Evolutionary conservation across 805 yeast genomes (phyloP).

Genomic region (Wickerhamiella occidentalis): DNA sequence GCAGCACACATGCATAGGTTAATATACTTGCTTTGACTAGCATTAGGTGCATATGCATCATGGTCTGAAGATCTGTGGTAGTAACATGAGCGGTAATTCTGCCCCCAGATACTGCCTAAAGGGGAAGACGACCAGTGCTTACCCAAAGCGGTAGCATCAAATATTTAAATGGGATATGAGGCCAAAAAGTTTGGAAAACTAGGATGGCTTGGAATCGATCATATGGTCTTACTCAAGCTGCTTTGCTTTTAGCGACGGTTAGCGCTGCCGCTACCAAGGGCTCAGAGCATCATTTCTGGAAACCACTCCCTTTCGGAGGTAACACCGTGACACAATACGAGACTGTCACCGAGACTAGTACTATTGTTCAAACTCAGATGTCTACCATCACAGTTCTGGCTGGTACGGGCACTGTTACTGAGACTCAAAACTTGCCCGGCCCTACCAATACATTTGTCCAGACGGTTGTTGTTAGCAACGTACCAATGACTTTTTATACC

Average conservation of each 20-base stretch:
- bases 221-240: not conserved
- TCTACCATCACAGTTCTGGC: not conserved
- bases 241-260: not conserved
- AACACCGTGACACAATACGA: not conserved
- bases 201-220: not conserved
- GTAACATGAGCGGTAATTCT: not conserved
- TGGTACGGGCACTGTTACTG: not conserved
- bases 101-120: not conserved
- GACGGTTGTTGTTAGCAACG: conserved; percentile 6
- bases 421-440: not conserved
- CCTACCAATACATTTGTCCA: conserved; percentile 1
- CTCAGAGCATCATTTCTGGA: not conserved
- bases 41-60: not conserved
- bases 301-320: not conserved
- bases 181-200: not conserved
- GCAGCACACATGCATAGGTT: too few relatives aligned
- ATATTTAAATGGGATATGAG: not conserved
- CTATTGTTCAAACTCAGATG: not conserved
- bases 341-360: not conserved
- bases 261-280: not conserved
- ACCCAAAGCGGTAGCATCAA: not conserved
- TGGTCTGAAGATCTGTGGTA: not conserved
- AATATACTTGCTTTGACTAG: not conserved
- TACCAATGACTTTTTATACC: not conserved
- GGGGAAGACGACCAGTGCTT: not conserved